Base-by-base conservation (phyloP, 345 rosid genomes). In the Rhizophora apiculata region DNA sequence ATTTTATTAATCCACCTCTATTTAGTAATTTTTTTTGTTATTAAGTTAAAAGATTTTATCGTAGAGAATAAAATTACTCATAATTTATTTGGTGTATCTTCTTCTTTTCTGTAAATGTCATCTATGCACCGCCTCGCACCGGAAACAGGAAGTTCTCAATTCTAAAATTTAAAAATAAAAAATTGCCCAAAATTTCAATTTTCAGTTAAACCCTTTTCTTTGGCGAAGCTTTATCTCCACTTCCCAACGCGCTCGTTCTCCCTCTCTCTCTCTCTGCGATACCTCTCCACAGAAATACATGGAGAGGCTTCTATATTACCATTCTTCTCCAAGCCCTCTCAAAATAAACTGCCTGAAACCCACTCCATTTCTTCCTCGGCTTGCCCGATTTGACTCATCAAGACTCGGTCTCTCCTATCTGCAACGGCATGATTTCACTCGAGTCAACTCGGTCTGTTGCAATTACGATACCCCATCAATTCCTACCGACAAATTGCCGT, bases 291-390 rank as follows among this genome's bases (percentile, higher is more conserved):
- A 54, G 3, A 60, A 32, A 71, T 85, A 87, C 85, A 94, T 94
- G 98, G 98, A 91, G 71, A 86, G 95, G 95, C 93, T 95, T 82
- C 87, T 92, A 0, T 87, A 34, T 6, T 1, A 85, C 79, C 81
- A 89, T 32, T 85, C 93, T 53, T 76, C 85, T n/a, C 70, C 92
- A 2, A 71, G 81, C 7, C 77, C 84, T 68, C 69, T 78, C 72
- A 84, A 80, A 77, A 34, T 72, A 0, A 18, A 43, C 60, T 64
- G 63, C 30, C 75, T 53, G 20, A 83, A 68, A 71, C 60, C 80
- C 56, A 74, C 75, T 46, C 80, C 83, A 34, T 73, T 73, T 31
- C 79, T 80, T 32, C 75, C 85, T 69, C 83, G 80, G 54, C 82
- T 82, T 51, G 62, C 52, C 55, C 83, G 83, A 64, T 71, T 81